Evolutionary conservation across 2,329 filamentous ascomycete genomes (phyloP), one percentile per base, ranked within the genome.

Genomic region (Coniochaeta sp.): DNA sequence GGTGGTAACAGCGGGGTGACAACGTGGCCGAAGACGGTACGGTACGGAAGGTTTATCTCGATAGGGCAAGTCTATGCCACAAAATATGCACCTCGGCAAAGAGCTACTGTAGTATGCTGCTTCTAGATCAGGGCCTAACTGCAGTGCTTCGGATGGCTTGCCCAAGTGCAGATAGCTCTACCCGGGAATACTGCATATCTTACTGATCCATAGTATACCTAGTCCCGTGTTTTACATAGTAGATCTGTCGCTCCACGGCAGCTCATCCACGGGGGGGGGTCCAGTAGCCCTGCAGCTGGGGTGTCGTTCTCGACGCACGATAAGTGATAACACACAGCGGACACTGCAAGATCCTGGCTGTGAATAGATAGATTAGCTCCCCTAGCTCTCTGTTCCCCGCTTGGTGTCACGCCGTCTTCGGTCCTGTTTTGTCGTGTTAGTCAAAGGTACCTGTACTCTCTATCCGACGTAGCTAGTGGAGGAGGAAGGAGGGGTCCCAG

Each of bases 401-500:
- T 57, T 47, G 57, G 59, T 62, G 52, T 60, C 38, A 64, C 61
- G 47, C 47, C 47, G 47, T 31, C 24, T 31, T 52, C 47, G 43
- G 43, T 40, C 16, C 9, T 40, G 11, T 14, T n/a, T 17, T 38
- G 34, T 38, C 11, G 11, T 12, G n/a, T n/a, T n/a, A n/a, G n/a
- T n/a, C n/a, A n/a, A n/a, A n/a, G n/a, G n/a, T n/a, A n/a, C n/a
- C n/a, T n/a, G n/a, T n/a, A n/a, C n/a, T n/a, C n/a, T n/a, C n/a
- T n/a, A n/a, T n/a, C n/a, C n/a, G n/a, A n/a, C n/a, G 9, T 38
- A 7, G 7, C 16, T 38, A 44, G 58, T 26, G 19, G 19, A 44
- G 36, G 19, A 24, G 8, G 50, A 56, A 64, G 47, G 63, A 64
- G 61, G 63, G 63, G 64, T 59, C 36, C 33, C 33, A 61, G 60